These are phyloP conservation scores for Cladosporium sp. DNA, from an alignment of 2,329 filamentous ascomycete species.

Conservation along the genomic window DNA sequence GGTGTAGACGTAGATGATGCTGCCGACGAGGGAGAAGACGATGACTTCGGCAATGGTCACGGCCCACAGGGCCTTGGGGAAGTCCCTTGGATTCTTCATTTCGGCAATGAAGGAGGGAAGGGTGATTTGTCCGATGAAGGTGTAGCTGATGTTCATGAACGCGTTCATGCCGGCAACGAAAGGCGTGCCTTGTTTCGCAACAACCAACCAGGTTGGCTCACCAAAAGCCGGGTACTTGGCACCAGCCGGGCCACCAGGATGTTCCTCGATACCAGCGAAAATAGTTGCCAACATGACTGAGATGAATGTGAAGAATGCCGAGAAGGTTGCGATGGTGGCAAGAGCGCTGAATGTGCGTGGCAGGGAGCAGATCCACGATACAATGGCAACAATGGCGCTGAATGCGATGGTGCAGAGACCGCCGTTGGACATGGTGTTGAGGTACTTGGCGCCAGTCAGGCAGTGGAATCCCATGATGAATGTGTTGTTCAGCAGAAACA, in stretches of 20 bases:
- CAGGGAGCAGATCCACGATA: conserved; percentile 78
- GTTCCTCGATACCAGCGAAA: conserved; percentile 74
- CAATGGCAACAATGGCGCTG: conserved; percentile 69
- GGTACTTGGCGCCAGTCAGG: conserved; percentile 79
- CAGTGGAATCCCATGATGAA: conserved; percentile 84
- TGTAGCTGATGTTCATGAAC: conserved; percentile 94
- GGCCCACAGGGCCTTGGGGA: conserved; percentile 88
- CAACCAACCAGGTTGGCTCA: conserved; percentile 66
- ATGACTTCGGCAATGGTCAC: conserved; percentile 88
- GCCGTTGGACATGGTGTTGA: conserved; percentile 78
- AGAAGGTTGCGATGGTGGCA: conserved; percentile 75
- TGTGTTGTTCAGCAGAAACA: conserved; percentile 94
- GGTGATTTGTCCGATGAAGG: conserved; percentile 94
- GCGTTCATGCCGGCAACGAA: conserved; percentile 83
- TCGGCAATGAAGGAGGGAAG: conserved; percentile 93
- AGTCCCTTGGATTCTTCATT: conserved; percentile 80
- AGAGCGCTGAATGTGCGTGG: conserved; percentile 83
- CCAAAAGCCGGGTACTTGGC: conserved; percentile 52
- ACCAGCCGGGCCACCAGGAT: conserved; percentile 72
- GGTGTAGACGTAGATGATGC: conserved; percentile 81
- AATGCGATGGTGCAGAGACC: conserved; percentile 79
- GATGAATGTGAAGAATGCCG: conserved; percentile 85
- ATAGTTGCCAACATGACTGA: conserved; percentile 82
- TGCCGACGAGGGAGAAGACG: conserved; percentile 80
- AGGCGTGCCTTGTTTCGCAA: conserved; percentile 70